phyloP scores from a whole-genome alignment of 2,329 filamentous ascomycete species.

The Aureobasidium lini region DNA sequence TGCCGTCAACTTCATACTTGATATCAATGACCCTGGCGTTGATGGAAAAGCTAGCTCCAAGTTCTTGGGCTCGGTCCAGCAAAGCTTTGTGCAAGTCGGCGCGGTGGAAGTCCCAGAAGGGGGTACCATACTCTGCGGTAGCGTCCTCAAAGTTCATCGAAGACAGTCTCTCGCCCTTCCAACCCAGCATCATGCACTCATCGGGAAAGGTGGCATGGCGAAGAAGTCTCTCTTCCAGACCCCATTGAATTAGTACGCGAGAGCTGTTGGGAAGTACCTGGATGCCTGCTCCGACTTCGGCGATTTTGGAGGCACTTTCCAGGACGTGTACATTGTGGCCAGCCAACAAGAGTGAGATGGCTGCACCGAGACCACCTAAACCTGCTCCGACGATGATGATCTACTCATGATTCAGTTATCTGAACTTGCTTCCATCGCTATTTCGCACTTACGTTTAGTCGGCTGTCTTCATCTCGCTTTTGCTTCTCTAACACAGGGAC shows the following conservation, averaged over 20 bases:
- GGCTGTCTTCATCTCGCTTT: not conserved
- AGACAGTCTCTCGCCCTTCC: constrained; percentile 45
- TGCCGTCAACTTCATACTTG: constrained; percentile 18
- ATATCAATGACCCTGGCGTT: constrained; percentile 40
- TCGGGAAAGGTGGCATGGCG: constrained; percentile 35
- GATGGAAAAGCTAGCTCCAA: constrained; percentile 42
- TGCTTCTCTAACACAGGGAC: not conserved
- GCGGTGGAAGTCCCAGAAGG: constrained; percentile 50
- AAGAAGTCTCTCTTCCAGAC: constrained; percentile 36
- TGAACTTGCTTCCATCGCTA: not conserved
- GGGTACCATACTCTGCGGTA: constrained; percentile 29
- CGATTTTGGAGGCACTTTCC: constrained; percentile 41
- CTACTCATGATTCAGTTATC: constrained; percentile 18
- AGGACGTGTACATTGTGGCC: constrained; percentile 44
- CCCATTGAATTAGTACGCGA: constrained; percentile 43
- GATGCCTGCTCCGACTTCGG: constrained; percentile 46
- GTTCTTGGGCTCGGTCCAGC: constrained; percentile 39
- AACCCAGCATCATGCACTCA: constrained; percentile 44
- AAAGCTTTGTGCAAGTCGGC: constrained; percentile 45
- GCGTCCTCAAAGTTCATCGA: constrained; percentile 39
- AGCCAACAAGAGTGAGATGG: constrained; percentile 39
- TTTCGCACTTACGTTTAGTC: not conserved
- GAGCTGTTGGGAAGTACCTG: constrained; percentile 44
- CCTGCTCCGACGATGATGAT: constrained; percentile 50
- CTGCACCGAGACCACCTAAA: constrained; percentile 46